phyloP scores from a whole-genome alignment of 768 basidiomycete species.

The Termitomyces sp. region DNA sequence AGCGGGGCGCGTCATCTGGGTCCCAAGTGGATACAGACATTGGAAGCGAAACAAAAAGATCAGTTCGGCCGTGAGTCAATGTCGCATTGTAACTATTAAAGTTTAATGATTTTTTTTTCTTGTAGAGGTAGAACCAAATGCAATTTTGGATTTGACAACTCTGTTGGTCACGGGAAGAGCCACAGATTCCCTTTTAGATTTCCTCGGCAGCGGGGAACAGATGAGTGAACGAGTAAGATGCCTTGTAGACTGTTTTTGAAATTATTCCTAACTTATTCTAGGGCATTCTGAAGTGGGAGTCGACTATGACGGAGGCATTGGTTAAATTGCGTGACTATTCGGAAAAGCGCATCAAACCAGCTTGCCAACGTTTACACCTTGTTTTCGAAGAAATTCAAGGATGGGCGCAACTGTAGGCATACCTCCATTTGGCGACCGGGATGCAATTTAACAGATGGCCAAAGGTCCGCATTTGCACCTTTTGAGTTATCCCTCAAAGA shows the following conservation, averaged over 20 bases:
- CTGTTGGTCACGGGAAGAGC: conserved; percentile 66
- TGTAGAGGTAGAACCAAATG: conserved; percentile 54
- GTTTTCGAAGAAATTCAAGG: conserved; percentile 75
- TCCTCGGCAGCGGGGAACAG: conserved; percentile 71
- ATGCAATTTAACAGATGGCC: conserved; percentile 9
- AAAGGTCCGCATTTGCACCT: conserved; percentile 49
- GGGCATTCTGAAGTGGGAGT: conserved; percentile 83
- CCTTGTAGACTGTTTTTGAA: conserved; percentile 14
- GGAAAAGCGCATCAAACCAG: conserved; percentile 65
- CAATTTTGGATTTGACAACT: conserved; percentile 65
- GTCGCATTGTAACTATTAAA: conserved; percentile 3
- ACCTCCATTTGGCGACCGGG: conserved; percentile 2
- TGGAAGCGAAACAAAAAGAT: conserved; percentile 60
- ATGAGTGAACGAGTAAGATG: conserved; percentile 73
- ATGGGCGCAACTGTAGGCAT: conserved; percentile 64
- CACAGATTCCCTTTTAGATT: conserved; percentile 69
- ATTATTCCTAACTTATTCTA: conserved; percentile 23
- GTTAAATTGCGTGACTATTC: conserved; percentile 69
- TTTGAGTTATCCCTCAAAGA: conserved; percentile 52
- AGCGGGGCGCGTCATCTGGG: conserved; percentile 71
- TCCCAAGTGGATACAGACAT: conserved; percentile 60
- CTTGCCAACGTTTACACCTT: conserved; percentile 71
- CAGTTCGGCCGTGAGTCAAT: conserved; percentile 57
- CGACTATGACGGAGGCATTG: conserved; percentile 63
- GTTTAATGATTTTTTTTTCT: conserved; percentile 2